These are phyloP conservation scores for Epipyxis sp. DNA, from an alignment of 108 stramenopile genomes.

Conservation along the genomic window DNA sequence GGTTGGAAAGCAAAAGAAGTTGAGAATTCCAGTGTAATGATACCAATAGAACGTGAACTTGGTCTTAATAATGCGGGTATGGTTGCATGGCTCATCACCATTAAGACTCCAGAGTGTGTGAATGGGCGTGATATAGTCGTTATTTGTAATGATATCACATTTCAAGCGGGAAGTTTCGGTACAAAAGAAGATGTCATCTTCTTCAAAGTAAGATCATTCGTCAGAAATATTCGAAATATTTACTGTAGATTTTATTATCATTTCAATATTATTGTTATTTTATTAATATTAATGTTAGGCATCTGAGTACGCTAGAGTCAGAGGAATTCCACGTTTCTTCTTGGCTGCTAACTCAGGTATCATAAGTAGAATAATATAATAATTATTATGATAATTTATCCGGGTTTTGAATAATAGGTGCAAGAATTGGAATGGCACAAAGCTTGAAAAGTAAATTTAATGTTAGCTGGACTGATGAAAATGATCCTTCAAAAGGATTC, in stretches of 20 bases:
- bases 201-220: too few relatives aligned
- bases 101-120: constrained; percentile 94
- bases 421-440: constrained; percentile 95
- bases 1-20: constrained; percentile 29
- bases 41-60: constrained; percentile 61
- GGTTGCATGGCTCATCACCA: constrained; percentile 94
- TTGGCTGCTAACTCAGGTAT: constrained; percentile 93
- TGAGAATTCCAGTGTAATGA: constrained; percentile 1
- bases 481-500: constrained; percentile 88
- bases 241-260: too few relatives aligned
- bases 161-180: constrained; percentile 95
- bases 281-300: too few relatives aligned
- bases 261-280: too few relatives aligned
- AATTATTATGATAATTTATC: constrained; percentile 80
- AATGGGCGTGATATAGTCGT: constrained; percentile 89
- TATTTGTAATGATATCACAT: constrained; percentile 98
- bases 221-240: too few relatives aligned
- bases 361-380: constrained; percentile 91
- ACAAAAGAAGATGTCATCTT: constrained; percentile 96
- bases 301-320: constrained; percentile 34
- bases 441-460: constrained; percentile 81
- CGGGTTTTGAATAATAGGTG: too few relatives aligned
- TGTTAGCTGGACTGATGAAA: constrained; percentile 88
- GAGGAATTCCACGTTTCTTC: constrained; percentile 84
- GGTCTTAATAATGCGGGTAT: constrained; percentile 97